Evolutionary conservation across 495 filamentous ascomycete genomes (phyloP).

Genomic region (Penicillium ochrochloron): DNA sequence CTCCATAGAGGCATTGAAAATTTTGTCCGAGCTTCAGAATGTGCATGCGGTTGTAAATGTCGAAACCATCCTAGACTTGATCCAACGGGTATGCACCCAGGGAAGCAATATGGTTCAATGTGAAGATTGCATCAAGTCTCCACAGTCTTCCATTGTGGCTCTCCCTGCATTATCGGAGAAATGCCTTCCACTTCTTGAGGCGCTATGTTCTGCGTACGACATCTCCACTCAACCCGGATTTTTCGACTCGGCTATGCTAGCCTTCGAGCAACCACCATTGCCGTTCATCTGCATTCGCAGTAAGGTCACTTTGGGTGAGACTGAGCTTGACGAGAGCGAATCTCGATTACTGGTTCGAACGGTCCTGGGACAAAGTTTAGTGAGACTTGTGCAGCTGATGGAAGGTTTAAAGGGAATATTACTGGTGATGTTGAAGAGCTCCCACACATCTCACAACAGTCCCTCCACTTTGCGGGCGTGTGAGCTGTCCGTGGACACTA

Average conservation of each 20-base stretch:
- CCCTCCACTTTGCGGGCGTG: slow-evolving; percentile 25
- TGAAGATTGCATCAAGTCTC: slow-evolving; percentile 27
- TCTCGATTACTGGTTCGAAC: slow-evolving; percentile 33
- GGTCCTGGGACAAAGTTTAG: slow-evolving; percentile 31
- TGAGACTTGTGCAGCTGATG: slow-evolving; percentile 34
- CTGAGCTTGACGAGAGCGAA: slow-evolving; percentile 39
- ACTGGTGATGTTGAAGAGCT: slow-evolving; percentile 21
- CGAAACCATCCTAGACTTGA: slow-evolving; percentile 33
- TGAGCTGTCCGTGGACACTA: slow-evolving; percentile 31
- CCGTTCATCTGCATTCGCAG: slow-evolving; percentile 40
- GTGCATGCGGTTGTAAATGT: slow-evolving; percentile 36
- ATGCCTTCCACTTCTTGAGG: slow-evolving; percentile 39
- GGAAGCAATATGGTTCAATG: slow-evolving; percentile 34
- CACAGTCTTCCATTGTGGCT: slow-evolving; percentile 29
- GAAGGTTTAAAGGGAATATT: slow-evolving; percentile 25
- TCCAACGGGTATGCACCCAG: slow-evolving; percentile 34
- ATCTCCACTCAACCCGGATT: slow-evolving; percentile 31
- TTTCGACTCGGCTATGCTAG: slow-evolving; percentile 30
- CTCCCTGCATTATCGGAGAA: slow-evolving; percentile 34
- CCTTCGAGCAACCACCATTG: slow-evolving; percentile 31
- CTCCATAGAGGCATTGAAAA: slow-evolving; percentile 29
- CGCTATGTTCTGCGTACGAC: slow-evolving; percentile 36
- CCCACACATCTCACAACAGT: slow-evolving; percentile 20
- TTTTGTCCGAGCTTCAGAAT: slow-evolving; percentile 34
- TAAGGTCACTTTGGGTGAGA: slow-evolving; percentile 36